These are phyloP conservation scores for Claviceps sp. DNA, from an alignment of 2,329 filamentous ascomycete species.

Conservation along the genomic window DNA sequence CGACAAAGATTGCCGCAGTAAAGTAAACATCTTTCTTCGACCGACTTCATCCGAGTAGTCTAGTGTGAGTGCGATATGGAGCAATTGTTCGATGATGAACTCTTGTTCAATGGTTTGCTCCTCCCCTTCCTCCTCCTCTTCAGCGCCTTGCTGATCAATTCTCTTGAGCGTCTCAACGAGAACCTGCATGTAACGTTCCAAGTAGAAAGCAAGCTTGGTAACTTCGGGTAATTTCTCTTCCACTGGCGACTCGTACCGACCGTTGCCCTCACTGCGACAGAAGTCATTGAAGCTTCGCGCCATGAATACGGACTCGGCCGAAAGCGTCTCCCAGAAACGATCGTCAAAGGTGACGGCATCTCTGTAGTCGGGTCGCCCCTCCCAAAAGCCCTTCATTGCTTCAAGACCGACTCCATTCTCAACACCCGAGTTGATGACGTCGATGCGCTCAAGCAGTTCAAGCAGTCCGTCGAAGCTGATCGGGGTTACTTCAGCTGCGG, in stretches of 20 bases:
- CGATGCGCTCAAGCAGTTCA: conserved; percentile 85
- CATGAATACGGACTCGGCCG: conserved; percentile 79
- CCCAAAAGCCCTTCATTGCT: conserved; percentile 95
- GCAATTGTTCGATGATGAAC: conserved; percentile 88
- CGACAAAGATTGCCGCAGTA: conserved; percentile 74
- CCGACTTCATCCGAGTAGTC: conserved; percentile 98
- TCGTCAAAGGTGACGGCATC: conserved; percentile 61
- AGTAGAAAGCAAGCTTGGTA: conserved; percentile 74
- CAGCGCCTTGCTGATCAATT: conserved; percentile 39
- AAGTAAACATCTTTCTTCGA: conserved; percentile 85
- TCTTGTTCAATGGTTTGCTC: conserved; percentile 82
- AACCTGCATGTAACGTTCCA: conserved; percentile 65
- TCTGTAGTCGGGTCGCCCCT: conserved; percentile 71
- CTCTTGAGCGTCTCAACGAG: conserved; percentile 51
- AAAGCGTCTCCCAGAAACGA: conserved; percentile 66
- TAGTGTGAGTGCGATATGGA: conserved; percentile 80
- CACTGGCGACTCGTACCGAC: conserved; percentile 59
- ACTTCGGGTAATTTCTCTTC: conserved; percentile 96
- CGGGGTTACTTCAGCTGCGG: conserved; percentile 40
- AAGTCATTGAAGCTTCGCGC: conserved; percentile 90
- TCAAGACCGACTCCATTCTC: conserved; percentile 85
- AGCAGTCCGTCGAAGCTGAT: conserved; percentile 73
- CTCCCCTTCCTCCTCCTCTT: conserved; percentile 47
- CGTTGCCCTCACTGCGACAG: conserved; percentile 60
- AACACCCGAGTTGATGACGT: conserved; percentile 78